A percentile compares a stretch with the other conserved stretches of the same genome.
These are phyloP conservation scores for Aspergillus sclerotioniger DNA, from an alignment of 495 filamentous ascomycete species.

Conservation along the genomic window DNA sequence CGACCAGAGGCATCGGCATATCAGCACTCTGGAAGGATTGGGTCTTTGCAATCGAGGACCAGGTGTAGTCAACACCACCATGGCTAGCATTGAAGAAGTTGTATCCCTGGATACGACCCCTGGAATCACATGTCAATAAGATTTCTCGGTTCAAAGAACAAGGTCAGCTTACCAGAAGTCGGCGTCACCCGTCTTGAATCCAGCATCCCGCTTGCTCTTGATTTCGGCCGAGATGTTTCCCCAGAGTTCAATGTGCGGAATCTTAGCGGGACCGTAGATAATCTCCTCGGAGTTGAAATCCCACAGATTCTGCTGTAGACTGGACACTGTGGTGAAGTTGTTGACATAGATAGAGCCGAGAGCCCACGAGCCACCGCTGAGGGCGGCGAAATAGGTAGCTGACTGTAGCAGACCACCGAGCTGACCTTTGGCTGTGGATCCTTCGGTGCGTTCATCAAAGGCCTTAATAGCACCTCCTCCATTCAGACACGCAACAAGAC, in stretches of 20 bases:
- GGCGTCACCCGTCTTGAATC: constrained; percentile 68
- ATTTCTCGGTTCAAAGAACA: background rate
- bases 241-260: constrained; percentile 58
- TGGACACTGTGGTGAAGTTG: constrained; percentile 70
- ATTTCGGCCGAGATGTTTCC: constrained; percentile 57
- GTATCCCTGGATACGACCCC: constrained; percentile 62
- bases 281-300: constrained; percentile 63
- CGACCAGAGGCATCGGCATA: constrained; percentile 72
- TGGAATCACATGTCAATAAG: background rate
- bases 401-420: constrained; percentile 77
- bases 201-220: constrained; percentile 59
- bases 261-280: constrained; percentile 52
- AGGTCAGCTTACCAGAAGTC: constrained; percentile 59
- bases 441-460: constrained; percentile 67
- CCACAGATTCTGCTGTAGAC: constrained; percentile 64
- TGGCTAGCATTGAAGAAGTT: constrained; percentile 71
- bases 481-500: constrained; percentile 74
- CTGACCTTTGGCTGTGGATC: constrained; percentile 59
- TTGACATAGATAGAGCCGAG: constrained; percentile 75
- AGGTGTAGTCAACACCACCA: constrained; percentile 76
- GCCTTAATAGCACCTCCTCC: constrained; percentile 76
- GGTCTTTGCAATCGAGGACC: constrained; percentile 71
- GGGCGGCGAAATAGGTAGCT: constrained; percentile 71
- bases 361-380: constrained; percentile 80
- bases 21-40: constrained; percentile 58